Base-by-base conservation (phyloP, 805 yeast genomes). In the Jamesozyma jinghongensis region DNA sequence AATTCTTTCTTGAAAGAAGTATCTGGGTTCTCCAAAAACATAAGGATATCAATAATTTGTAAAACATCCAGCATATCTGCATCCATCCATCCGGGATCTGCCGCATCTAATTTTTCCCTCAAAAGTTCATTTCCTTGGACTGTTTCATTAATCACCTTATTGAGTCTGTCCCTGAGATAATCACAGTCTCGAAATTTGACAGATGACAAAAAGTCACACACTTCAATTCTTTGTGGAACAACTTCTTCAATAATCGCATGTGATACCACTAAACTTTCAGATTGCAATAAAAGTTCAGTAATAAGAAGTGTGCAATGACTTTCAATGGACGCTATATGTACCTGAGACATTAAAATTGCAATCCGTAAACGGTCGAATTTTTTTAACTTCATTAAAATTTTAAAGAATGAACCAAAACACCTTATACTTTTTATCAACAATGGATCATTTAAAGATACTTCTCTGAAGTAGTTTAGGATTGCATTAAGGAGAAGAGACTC, bases 1-100 rank as follows among this genome's bases (percentile, higher is more conserved):
- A 71, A 77, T 25, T 69, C 61, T 58, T 79, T 80, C 45, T 73
- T 77, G 61, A 81, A 81, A 0, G 79, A 63, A 53, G 75, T 67
- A 53, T 77, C 76, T 14, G 79, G 68, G 48, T 72, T 75, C 43
- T 70, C 71, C 32, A 79, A 59, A 52, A 81, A 78, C 29, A 69
- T 63, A 45, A 70, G 67, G 37, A 79, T 60, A 51, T 77, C 79
- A 59, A 74, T 66, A 2, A 77, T 71, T 36, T 73, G 69, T 36
- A 76, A 62, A 19, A 77, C 25, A 11, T 16, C 31, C 6, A 17
- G 18, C 5, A 12, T 25, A 16, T 16, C 17, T 4, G 5, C n/a
- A n/a, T n/a, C 4, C 26, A 42, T 13, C 37, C 40, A 12, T 32
- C 25, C 12, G 51, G 29, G 46, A 20, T 49, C 41, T 6, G 38